Evolutionary conservation across 2,329 filamentous ascomycete genomes (phyloP), one percentile per base, ranked within the genome.

Genomic region (Zymoseptoria pseudotritici): DNA sequence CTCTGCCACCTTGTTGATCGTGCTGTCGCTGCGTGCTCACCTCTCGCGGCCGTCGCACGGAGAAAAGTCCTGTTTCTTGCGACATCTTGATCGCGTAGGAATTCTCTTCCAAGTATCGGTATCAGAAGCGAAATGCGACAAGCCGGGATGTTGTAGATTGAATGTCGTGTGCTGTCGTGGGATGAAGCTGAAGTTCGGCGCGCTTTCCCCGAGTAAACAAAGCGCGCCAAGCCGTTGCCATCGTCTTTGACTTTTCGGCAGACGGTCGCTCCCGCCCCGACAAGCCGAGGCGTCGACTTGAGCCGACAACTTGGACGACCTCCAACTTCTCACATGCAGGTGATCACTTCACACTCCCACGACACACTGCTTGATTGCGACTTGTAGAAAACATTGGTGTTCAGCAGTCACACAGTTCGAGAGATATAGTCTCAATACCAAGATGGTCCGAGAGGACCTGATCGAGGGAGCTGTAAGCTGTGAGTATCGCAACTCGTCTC

Each of bases 391-490:
- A 13, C 7, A 46, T 11, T 6, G 13, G 36, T 7, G 13, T 8
- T 22, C 2, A 17, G 22, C 50, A 7, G 11, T 46, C 36, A 46
- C 2, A 7, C 13, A 13, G 13, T 13, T 6, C 5, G 22, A n/a
- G 24, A 46, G 46, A 29, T 13, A 26, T 13, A 36, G 13, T 5
- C 24, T 20, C 55, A 49, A 56, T 22, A 51, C 64, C 76, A 93
- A 86, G 81, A 87, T 92, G 80, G 91, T 96, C 80, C 91, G 94
- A 74, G 93, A 97, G 85, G 93, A 97, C 75, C 81, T 97, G 65
- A 85, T 96, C 70, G 82, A 86, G 68, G 96, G 91, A 72, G 92
- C 71, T 57, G 63, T 73, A 51, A 65, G 67, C 90, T 70, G 78
- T 79, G 70, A 71, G 77, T 71, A 51, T 22, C 36, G 26, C 53